Evolutionary conservation across 805 yeast genomes (phyloP).

Genomic region (Candida krabiensis): DNA sequence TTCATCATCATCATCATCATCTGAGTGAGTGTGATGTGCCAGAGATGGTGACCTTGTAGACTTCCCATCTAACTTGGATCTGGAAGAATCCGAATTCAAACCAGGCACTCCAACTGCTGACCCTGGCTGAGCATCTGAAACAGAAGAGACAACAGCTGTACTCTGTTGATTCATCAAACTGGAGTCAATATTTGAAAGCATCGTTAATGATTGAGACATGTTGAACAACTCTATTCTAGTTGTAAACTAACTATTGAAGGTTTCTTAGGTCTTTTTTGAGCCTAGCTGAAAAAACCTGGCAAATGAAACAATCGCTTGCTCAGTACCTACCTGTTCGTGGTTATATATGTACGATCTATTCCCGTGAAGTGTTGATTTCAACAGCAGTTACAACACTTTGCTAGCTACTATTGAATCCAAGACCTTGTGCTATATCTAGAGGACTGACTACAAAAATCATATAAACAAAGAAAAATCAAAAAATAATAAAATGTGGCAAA

Average conservation of each 20-base stretch:
- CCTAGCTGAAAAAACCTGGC: too few species aligned
- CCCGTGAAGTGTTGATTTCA: too few species aligned
- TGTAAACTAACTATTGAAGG: too few species aligned
- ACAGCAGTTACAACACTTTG: too few species aligned
- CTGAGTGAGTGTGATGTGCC: conserved; percentile 12
- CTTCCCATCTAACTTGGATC: conserved; percentile 1
- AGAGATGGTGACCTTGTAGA: conserved; percentile 8
- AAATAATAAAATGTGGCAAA: conserved; percentile 18
- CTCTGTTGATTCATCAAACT: conserved; percentile 19
- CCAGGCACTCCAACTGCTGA: conserved; percentile 2
- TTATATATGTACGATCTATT: too few species aligned
- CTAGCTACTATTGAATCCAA: too few species aligned
- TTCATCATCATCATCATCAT: conserved; percentile 16
- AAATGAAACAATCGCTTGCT: too few species aligned
- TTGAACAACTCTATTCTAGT: too few species aligned
- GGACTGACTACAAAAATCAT: too few species aligned
- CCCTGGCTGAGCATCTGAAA: conserved; percentile 4
- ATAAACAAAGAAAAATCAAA: conserved; percentile 7
- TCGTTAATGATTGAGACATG: conserved; percentile 19
- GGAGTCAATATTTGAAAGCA: conserved; percentile 21
- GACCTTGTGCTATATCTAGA: too few species aligned
- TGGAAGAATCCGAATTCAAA: conserved; percentile 2
- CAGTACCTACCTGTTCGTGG: too few species aligned
- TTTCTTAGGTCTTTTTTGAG: too few species aligned
- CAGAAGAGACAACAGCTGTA: conserved; percentile 7